Percentiles rank a stretch among this genome's conserved stretches.
Conservation (phyloP, 176 grass and related monocot genomes). For the Carex cristatella region DNA sequence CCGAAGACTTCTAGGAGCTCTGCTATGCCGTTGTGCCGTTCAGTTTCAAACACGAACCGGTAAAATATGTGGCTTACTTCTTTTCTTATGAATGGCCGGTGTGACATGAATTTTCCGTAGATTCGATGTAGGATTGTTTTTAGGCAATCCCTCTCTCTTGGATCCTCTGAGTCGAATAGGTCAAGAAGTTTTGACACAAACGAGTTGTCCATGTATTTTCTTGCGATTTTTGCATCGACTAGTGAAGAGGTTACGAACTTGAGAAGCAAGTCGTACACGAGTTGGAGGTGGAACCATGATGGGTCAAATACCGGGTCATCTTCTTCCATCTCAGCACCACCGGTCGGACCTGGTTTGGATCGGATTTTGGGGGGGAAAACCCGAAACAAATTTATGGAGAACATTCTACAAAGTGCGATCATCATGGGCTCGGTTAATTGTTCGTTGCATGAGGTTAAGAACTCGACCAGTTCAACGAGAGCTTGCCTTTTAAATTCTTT, state of each 20-base stretch:
- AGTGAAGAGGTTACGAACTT: conserved; percentile 73
- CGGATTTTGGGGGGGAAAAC: conserved; percentile 78
- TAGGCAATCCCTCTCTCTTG: conserved; percentile 82
- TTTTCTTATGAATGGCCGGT: conserved; percentile 76
- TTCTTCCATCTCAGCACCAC: conserved; percentile 62
- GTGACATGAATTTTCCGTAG: conserved; percentile 85
- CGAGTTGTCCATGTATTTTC: conserved; percentile 72
- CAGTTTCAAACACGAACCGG: conserved; percentile 65
- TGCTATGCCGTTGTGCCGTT: conserved; percentile 76
- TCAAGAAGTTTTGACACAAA: conserved; percentile 76
- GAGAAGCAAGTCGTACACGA: conserved; percentile 87
- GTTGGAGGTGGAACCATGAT: conserved; percentile 84
- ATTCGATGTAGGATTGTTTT: conserved; percentile 76
- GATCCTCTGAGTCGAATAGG: conserved; percentile 91
- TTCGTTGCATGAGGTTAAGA: conserved; percentile 43
- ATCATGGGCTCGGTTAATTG: conserved; percentile 83
- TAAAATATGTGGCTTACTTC: conserved; percentile 86
- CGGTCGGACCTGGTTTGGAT: conserved; percentile 9
- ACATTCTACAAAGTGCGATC: conserved; percentile 60
- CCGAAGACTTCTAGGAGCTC: conserved; percentile 88
- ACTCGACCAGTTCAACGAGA: conserved; percentile 68
- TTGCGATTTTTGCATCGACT: conserved; percentile 76
- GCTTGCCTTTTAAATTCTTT: conserved; percentile 85
- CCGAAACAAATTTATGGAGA: conserved; percentile 77
- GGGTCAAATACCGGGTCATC: conserved; percentile 91